Evolutionary conservation across 257 asterid genomes (phyloP).

Genomic region (Solanum gandarillasii): DNA sequence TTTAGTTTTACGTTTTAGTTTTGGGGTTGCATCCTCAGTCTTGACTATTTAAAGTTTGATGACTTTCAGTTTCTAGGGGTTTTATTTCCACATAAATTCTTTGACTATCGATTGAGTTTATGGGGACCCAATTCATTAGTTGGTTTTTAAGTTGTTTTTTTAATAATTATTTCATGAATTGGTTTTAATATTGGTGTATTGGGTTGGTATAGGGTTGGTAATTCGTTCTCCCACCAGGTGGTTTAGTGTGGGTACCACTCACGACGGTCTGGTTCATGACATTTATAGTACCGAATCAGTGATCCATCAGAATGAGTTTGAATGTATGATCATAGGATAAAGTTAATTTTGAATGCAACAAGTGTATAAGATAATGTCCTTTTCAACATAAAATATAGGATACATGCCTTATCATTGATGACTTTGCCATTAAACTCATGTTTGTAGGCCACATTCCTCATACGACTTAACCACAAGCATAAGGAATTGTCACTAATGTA

Average conservation of each 20-base stretch:
- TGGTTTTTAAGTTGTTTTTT: background rate
- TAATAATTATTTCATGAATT: too few relatives aligned
- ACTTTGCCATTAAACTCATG: background rate
- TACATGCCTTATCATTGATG: background rate
- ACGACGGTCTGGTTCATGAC: background rate
- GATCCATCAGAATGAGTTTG: background rate
- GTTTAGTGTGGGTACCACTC: background rate
- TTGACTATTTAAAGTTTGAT: background rate
- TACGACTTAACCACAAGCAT: background rate
- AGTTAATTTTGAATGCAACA: too few relatives aligned
- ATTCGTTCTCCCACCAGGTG: background rate
- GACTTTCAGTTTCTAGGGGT: background rate
- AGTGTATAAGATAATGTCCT: background rate
- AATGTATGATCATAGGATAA: too few relatives aligned
- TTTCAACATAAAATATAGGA: too few relatives aligned
- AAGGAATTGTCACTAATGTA: too few relatives aligned
- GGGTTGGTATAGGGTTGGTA: background rate
- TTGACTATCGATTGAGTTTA: background rate
- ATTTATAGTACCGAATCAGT: background rate
- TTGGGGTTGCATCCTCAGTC: background rate
- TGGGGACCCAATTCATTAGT: background rate
- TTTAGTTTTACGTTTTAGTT: background rate
- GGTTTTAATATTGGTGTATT: too few relatives aligned
- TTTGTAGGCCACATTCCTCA: background rate
- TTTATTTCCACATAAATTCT: too few relatives aligned